These are phyloP conservation scores for Pharnaceum exiguum DNA, from an alignment of 148 eudicot species.

Conservation along the genomic window DNA sequence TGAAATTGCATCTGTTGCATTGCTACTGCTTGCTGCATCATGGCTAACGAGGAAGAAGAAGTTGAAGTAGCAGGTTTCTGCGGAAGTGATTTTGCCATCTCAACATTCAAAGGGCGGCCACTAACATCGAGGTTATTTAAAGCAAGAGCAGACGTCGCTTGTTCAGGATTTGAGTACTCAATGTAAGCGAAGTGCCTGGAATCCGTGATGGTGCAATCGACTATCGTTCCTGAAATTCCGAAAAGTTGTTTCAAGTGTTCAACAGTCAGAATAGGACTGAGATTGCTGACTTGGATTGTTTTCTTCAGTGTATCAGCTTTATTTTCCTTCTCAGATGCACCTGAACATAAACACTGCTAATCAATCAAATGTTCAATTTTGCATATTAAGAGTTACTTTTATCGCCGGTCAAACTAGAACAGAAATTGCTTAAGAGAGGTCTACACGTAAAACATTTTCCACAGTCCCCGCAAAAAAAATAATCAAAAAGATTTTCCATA, in stretches of 20 bases:
- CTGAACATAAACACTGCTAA: constrained; percentile 21
- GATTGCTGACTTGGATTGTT: constrained; percentile 95
- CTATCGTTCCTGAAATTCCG: constrained; percentile 78
- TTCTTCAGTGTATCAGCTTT: constrained; percentile 54
- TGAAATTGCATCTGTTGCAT: constrained; percentile 99
- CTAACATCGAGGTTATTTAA: constrained; percentile 84
- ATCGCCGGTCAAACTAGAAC: too few relatives aligned
- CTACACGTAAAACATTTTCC: too few relatives aligned
- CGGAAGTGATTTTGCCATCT: constrained; percentile 97
- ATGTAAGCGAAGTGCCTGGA: constrained; percentile 93
- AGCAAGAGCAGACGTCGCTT: constrained; percentile 84
- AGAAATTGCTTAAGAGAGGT: too few relatives aligned
- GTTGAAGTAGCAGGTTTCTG: constrained; percentile 56
- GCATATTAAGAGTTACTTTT: too few relatives aligned
- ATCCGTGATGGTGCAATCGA: constrained; percentile 80
- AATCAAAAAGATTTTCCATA: too few relatives aligned
- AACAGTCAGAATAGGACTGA: constrained; percentile 78
- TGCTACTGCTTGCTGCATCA: constrained; percentile 98
- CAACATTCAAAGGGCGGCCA: constrained; percentile 93
- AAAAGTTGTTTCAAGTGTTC: constrained; percentile 91
- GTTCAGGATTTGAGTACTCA: constrained; percentile 81
- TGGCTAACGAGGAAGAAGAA: constrained; percentile 74
- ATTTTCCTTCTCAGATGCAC: constrained; percentile 51
- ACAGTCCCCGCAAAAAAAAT: too few relatives aligned
- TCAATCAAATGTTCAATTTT: too few relatives aligned